Conservation (phyloP, 768 basidiomycete genomes). For the Auriscalpium vulgare region DNA sequence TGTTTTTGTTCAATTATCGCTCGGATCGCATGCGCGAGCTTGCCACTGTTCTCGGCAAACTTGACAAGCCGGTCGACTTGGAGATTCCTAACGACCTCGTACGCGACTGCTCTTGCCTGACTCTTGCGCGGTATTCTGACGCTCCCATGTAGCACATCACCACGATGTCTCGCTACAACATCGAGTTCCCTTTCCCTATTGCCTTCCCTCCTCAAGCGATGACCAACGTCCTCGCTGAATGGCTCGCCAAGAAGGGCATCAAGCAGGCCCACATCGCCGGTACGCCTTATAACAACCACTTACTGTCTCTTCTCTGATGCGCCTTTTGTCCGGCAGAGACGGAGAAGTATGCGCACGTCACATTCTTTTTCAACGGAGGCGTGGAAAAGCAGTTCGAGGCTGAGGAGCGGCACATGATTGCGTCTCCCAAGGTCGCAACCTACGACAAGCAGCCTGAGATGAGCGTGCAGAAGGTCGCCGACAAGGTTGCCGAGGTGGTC, state of each 20-base stretch:
- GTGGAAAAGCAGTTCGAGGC: slow-evolving; percentile 83
- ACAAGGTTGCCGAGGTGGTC: slow-evolving; percentile 87
- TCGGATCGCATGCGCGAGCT: slow-evolving; percentile 96
- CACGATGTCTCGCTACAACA: slow-evolving; percentile 92
- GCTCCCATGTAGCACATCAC: slow-evolving; percentile 57
- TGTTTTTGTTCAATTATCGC: slow-evolving; percentile 97
- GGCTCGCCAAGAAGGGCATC: slow-evolving; percentile 69
- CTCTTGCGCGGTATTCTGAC: background rate
- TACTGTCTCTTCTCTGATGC: background rate
- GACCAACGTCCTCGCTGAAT: slow-evolving; percentile 93
- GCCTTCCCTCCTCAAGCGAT: slow-evolving; percentile 91
- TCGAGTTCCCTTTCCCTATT: slow-evolving; percentile 80
- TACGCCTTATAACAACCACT: slow-evolving; percentile 21
- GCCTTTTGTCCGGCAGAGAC: slow-evolving; percentile 46
- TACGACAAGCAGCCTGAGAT: slow-evolving; percentile 90
- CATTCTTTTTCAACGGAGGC: slow-evolving; percentile 98
- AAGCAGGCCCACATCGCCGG: slow-evolving; percentile 89
- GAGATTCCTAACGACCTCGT: slow-evolving; percentile 76
- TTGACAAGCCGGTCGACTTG: slow-evolving; percentile 80
- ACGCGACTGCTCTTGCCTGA: slow-evolving; percentile 18
- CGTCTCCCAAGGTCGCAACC: slow-evolving; percentile 92
- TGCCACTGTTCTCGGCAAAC: slow-evolving; percentile 67
- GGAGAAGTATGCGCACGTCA: slow-evolving; percentile 97
- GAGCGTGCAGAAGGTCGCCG: slow-evolving; percentile 82
- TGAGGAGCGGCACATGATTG: slow-evolving; percentile 83